A percentile compares a stretch with the other conserved stretches of the same genome.
phyloP scores from a whole-genome alignment of 805 yeast genomes.

The Debaryomyces maramus region DNA sequence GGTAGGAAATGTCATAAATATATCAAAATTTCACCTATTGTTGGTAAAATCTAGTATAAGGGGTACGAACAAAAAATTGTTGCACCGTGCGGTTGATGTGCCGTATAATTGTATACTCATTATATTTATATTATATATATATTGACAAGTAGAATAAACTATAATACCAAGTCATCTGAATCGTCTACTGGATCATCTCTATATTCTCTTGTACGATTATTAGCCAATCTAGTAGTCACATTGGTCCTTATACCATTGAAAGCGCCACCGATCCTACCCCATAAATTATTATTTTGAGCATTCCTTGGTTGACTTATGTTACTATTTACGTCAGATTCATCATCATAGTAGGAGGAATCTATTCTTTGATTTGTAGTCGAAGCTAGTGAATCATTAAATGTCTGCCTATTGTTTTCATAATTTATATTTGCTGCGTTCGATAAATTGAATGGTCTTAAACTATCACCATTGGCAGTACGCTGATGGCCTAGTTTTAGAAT shows the following conservation, averaged over 20 bases:
- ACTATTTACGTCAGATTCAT: slow-evolving; percentile 10
- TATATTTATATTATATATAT: not conserved
- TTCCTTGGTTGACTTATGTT: not conserved
- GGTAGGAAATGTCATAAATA: too few relatives aligned
- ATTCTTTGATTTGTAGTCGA: slow-evolving; percentile 17
- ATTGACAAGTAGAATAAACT: slow-evolving; percentile 5
- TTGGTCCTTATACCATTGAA: slow-evolving; percentile 22
- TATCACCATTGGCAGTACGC: slow-evolving; percentile 8
- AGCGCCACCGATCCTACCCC: slow-evolving; percentile 29
- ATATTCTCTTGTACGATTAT: slow-evolving; percentile 3
- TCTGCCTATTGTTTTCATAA: slow-evolving; percentile 27
- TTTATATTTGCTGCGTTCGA: slow-evolving; percentile 25
- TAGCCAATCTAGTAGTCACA: slow-evolving; percentile 15
- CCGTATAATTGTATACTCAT: too few relatives aligned
- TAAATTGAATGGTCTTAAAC: slow-evolving; percentile 26
- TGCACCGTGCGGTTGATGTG: not conserved
- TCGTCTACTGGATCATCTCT: slow-evolving; percentile 5
- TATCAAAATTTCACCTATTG: too few relatives aligned
- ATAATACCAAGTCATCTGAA: slow-evolving; percentile 14
- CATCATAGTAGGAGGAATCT: slow-evolving; percentile 17
- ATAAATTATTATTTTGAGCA: slow-evolving; percentile 13
- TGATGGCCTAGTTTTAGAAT: slow-evolving; percentile 24
- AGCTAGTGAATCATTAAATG: slow-evolving; percentile 22
- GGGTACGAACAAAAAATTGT: too few relatives aligned
- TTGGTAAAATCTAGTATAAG: too few relatives aligned